Evolutionary conservation across 768 basidiomycete species (phyloP).

Genomic region (Collybia mongolica): DNA sequence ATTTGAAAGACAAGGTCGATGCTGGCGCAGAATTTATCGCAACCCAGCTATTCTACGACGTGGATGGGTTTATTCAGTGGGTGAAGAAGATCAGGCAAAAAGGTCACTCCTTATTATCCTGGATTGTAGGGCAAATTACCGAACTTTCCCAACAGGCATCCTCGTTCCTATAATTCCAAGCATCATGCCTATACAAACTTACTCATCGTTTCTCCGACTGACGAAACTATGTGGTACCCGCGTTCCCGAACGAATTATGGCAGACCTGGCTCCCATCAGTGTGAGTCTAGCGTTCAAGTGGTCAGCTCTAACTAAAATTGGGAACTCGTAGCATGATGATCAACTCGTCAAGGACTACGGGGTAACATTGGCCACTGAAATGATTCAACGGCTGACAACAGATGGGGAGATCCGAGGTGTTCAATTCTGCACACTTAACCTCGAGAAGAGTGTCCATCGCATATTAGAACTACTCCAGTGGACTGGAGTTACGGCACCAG

Average conservation of each 20-base stretch:
- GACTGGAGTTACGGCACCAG: constrained; percentile 44
- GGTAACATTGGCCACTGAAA: constrained; percentile 79
- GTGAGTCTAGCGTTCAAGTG: constrained; percentile 38
- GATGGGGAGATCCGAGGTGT: constrained; percentile 69
- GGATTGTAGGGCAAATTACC: background rate
- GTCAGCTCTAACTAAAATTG: too few species aligned
- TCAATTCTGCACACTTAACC: constrained; percentile 95
- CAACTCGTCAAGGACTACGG: constrained; percentile 94
- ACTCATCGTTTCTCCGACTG: constrained; percentile 88
- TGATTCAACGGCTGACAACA: constrained; percentile 60
- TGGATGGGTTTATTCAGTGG: constrained; percentile 85
- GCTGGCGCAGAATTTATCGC: constrained; percentile 96
- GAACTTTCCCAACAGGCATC: constrained; percentile 59
- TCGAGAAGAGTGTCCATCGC: constrained; percentile 91
- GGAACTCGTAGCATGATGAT: constrained; percentile 73
- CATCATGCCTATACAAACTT: constrained; percentile 98
- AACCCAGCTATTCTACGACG: constrained; percentile 97
- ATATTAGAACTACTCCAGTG: constrained; percentile 81
- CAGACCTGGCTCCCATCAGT: constrained; percentile 71
- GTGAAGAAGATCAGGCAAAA: constrained; percentile 62
- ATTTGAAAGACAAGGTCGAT: constrained; percentile 85
- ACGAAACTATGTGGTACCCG: constrained; percentile 84
- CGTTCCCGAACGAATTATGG: constrained; percentile 67
- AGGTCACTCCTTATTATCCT: constrained; percentile 45
- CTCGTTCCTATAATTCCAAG: constrained; percentile 89